Evolutionary conservation across 1,139 yeast species (phyloP).

Genomic region (Maudiozyma humilis): DNA sequence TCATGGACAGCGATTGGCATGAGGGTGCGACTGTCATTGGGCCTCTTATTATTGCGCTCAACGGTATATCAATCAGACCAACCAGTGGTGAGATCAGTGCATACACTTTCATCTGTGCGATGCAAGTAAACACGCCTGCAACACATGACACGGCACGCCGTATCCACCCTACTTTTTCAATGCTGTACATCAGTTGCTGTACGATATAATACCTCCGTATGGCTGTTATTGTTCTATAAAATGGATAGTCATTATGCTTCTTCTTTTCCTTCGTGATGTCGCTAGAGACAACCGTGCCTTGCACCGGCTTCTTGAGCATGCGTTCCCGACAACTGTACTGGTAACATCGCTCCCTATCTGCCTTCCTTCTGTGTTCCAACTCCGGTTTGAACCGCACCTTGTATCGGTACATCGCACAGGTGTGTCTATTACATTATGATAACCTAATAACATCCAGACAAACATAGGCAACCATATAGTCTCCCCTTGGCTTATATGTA

Average conservation of each 20-base stretch:
- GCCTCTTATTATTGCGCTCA: neutral
- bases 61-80: neutral
- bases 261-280: neutral
- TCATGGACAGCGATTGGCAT: neutral
- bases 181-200: neutral
- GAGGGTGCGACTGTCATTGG: neutral
- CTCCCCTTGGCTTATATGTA: neutral
- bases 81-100: neutral
- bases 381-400: conserved; percentile 3
- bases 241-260: too few species aligned
- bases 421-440: too few species aligned
- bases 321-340: neutral
- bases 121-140: neutral
- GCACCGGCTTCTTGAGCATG: neutral
- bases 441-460: too few species aligned
- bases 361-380: neutral
- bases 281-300: neutral
- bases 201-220: neutral
- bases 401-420: neutral
- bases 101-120: neutral
- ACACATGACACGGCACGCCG: neutral
- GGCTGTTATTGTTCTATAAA: neutral
- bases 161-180: neutral
- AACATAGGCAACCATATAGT: too few species aligned
- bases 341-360: neutral